Percentiles rank a stretch among this genome's conserved stretches.
Evolutionary conservation across 176 grass and related monocot genomes (phyloP).

Genomic region (Ensete glaucum): DNA sequence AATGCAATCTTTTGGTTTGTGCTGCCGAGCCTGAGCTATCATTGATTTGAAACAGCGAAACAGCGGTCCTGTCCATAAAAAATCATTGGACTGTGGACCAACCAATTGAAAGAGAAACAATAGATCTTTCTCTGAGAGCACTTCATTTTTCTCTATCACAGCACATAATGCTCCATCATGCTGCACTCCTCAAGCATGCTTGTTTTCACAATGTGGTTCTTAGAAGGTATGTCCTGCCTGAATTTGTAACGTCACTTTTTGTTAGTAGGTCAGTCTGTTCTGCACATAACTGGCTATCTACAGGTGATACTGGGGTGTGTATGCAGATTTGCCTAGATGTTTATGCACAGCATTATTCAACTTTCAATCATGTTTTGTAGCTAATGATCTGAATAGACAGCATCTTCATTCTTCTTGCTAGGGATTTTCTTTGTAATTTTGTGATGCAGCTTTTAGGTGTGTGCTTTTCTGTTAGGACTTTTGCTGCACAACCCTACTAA

Average conservation of each 20-base stretch:
- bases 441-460: conserved; percentile 15
- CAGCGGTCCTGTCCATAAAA: too few relatives aligned
- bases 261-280: neutral
- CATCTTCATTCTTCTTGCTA: conserved; percentile 1
- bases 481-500: neutral
- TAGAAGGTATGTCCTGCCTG: neutral
- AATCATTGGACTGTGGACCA: too few relatives aligned
- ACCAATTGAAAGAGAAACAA: too few relatives aligned
- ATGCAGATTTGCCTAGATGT: neutral
- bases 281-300: neutral
- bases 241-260: neutral
- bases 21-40: too few relatives aligned
- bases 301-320: neutral
- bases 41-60: too few relatives aligned
- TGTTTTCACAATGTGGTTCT: neutral
- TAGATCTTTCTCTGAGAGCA: too few relatives aligned
- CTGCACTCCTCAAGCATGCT: too few relatives aligned
- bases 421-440: conserved; percentile 3
- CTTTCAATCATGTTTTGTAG: neutral
- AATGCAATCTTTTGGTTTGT: too few relatives aligned
- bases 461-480: neutral
- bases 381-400: neutral
- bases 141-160: too few relatives aligned
- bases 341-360: neutral
- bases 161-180: too few relatives aligned